These are phyloP conservation scores for Saraca asoca DNA, from an alignment of 331 rosid species.

Conservation along the genomic window DNA sequence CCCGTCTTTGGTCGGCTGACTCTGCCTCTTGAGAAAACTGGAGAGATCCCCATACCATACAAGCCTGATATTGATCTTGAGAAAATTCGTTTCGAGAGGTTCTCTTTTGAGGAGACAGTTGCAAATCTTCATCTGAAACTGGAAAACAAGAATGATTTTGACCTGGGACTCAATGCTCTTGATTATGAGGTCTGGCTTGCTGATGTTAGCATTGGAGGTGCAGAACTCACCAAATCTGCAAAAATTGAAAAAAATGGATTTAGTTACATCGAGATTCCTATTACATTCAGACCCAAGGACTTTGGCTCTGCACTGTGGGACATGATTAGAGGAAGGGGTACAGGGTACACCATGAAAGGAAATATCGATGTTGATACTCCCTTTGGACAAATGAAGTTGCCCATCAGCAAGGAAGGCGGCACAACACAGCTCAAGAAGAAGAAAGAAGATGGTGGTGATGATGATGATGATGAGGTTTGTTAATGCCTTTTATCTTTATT, in stretches of 20 bases:
- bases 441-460: constrained; percentile 57
- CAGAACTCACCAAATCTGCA: constrained; percentile 65
- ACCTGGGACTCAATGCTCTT: constrained; percentile 65
- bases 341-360: constrained; percentile 71
- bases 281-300: constrained; percentile 91
- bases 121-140: constrained; percentile 83
- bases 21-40: constrained; percentile 82
- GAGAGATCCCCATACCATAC: constrained; percentile 93
- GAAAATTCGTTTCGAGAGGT: constrained; percentile 68
- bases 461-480: constrained; percentile 57
- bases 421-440: constrained; percentile 75
- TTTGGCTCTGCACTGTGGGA: constrained; percentile 96
- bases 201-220: constrained; percentile 79
- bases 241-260: constrained; percentile 64
- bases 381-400: constrained; percentile 79
- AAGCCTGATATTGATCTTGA: constrained; percentile 93
- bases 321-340: constrained; percentile 81
- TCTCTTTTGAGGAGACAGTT: constrained; percentile 85
- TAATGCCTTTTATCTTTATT: background rate
- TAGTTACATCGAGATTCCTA: constrained; percentile 62
- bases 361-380: constrained; percentile 74
- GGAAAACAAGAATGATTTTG: constrained; percentile 95
- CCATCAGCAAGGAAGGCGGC: constrained; percentile 75
- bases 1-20: constrained; percentile 86
- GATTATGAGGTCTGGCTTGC: constrained; percentile 92